Percentiles rank a stretch among this genome's conserved stretches.
Evolutionary conservation across 2,329 filamentous ascomycete species (phyloP).

Genomic region (Waltergamsia citrina): DNA sequence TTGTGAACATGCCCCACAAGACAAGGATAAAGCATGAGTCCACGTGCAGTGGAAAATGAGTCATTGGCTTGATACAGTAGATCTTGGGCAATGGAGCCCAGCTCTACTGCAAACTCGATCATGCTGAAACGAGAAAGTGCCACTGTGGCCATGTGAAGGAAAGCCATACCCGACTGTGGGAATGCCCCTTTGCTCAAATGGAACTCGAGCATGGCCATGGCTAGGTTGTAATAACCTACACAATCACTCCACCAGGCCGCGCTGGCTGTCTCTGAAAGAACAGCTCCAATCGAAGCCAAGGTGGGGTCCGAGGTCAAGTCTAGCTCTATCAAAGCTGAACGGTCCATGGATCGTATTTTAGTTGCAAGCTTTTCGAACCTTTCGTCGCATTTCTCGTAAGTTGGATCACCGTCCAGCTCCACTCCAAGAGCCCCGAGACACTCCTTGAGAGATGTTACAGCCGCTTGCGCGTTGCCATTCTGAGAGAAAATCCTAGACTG

Average conservation of each 20-base stretch:
- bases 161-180: slow-evolving; percentile 59
- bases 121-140: slow-evolving; percentile 62
- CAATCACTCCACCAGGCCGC: slow-evolving; percentile 67
- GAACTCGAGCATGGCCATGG: slow-evolving; percentile 56
- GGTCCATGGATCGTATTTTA: slow-evolving; percentile 49
- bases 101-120: slow-evolving; percentile 55
- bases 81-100: slow-evolving; percentile 53
- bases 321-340: slow-evolving; percentile 32
- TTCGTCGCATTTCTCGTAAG: slow-evolving; percentile 67
- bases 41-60: slow-evolving; percentile 56
- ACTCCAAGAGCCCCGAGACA: slow-evolving; percentile 64
- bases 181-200: slow-evolving; percentile 56
- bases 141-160: slow-evolving; percentile 59
- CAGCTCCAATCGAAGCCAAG: slow-evolving; percentile 55
- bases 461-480: slow-evolving; percentile 58
- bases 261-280: slow-evolving; percentile 60
- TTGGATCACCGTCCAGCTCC: slow-evolving; percentile 53
- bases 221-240: slow-evolving; percentile 63
- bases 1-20: slow-evolving; percentile 63
- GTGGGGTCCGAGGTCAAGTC: slow-evolving; percentile 36
- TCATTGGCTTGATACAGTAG: slow-evolving; percentile 56
- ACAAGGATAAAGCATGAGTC: slow-evolving; percentile 58
- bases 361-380: slow-evolving; percentile 58
- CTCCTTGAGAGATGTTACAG: slow-evolving; percentile 60
- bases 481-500: slow-evolving; percentile 72